A percentile compares a stretch with the other conserved stretches of the same genome.
Conservation (phyloP, 176 grass and related monocot species). For the Melocanna baccifera region DNA sequence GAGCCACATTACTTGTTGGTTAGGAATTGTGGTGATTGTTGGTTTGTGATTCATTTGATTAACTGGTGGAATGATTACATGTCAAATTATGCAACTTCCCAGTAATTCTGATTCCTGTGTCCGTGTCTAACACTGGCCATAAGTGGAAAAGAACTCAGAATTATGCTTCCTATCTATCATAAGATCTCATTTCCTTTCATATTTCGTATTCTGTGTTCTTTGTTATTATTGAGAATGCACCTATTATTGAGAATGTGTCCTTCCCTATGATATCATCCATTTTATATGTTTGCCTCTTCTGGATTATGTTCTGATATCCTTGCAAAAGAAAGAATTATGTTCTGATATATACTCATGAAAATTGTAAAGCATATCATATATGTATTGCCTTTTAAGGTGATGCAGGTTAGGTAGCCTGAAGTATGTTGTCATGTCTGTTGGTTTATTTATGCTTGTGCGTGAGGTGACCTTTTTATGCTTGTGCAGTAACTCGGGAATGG, state of each 20-base stretch:
- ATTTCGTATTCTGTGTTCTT: too few species aligned
- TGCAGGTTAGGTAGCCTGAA: background rate
- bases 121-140: too few species aligned
- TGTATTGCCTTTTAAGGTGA: background rate
- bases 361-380: background rate
- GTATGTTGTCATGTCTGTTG: background rate
- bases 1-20: constrained; percentile 1
- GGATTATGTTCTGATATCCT: constrained; percentile 2
- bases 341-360: background rate
- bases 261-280: background rate
- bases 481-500: constrained; percentile 27
- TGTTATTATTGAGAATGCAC: too few species aligned
- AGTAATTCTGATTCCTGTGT: too few species aligned
- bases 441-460: background rate
- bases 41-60: background rate
- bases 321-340: too few species aligned
- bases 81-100: background rate
- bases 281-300: background rate
- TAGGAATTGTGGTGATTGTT: background rate
- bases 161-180: too few species aligned
- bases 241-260: too few species aligned
- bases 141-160: too few species aligned
- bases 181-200: too few species aligned
- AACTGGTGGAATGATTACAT: background rate
- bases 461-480: background rate